Base-by-base conservation (phyloP, 1,139 yeast species). In the Suhomyces atakaporum region DNA sequence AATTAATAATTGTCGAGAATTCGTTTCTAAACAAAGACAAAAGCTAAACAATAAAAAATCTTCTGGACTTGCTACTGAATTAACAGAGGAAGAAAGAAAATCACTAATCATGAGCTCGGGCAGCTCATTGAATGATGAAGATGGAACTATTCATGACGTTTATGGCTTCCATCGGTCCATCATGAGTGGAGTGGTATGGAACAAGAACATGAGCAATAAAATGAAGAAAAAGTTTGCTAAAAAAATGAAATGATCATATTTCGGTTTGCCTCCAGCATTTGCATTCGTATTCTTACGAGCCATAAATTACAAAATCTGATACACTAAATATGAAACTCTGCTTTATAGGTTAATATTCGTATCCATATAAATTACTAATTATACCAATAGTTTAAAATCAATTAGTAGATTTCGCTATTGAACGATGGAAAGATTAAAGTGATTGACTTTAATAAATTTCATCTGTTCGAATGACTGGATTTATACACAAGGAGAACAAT, bases 1-100 rank as follows among this genome's bases (percentile, higher is more conserved):
- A 56, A 80, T 92, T 36, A 74, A 76, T 41, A 76, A 81, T 47
- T 84, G 95, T 53, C 73, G 94, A 38, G 77, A 75, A 48, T 88
- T 84, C 62, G 97, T 89, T 7, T 66, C 79, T 10, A 77, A 79
- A 29, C 84, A 78, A 51, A 61, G 89, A 28, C 57, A 59, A 14
- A 68, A 62, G 43, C 49, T 69, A 22, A 69, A 72, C 42, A 66
- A 64, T 47, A 71, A 74, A 40, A 65, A 67, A 43, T 58, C 50
- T 12, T 50, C 58, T 2, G 48, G 53, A 4, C 44, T 63, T 12
- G 52, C 59, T 11, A 60, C 73, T 1, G 66, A 63, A 29, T 55
- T 69, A 59, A 69, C 71, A 39, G 66, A 62, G 12, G 69, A 63
- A 25, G 76, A 72, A 43, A 50, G 69, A 36, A 58, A 62, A 34